Percentiles rank a stretch among this genome's conserved stretches.
Conservation (phyloP, 2,329 filamentous ascomycete genomes). For the Ciborinia camelliae region DNA sequence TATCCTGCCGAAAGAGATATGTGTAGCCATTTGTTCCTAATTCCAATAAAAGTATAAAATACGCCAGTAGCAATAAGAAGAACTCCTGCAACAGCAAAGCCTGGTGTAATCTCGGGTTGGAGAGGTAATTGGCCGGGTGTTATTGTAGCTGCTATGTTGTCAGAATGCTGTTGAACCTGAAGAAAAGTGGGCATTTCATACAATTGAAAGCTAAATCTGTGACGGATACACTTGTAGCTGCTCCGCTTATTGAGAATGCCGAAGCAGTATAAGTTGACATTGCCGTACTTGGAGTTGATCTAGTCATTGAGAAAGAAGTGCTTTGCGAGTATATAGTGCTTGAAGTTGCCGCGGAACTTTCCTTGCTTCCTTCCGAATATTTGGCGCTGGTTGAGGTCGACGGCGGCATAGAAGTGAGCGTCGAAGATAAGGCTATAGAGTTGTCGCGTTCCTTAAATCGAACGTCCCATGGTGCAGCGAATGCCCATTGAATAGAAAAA, state of each 20-base stretch:
- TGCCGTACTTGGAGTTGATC: slow-evolving; percentile 5
- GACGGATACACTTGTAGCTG: slow-evolving; percentile 1
- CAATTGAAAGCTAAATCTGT: slow-evolving; percentile 9
- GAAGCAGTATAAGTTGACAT: slow-evolving; percentile 1
- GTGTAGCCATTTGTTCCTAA: slow-evolving; percentile 76
- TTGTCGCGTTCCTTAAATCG: slow-evolving; percentile 30
- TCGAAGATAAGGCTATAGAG: slow-evolving; percentile 29
- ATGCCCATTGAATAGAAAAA: slow-evolving; percentile 28
- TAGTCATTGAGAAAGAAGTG: not conserved
- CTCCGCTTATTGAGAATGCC: not conserved
- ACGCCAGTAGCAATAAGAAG: slow-evolving; percentile 72
- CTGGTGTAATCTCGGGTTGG: slow-evolving; percentile 72
- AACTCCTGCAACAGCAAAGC: slow-evolving; percentile 72
- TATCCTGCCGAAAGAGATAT: slow-evolving; percentile 78
- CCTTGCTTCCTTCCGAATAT: not conserved
- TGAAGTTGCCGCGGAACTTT: not conserved
- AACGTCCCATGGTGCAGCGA: slow-evolving; percentile 26
- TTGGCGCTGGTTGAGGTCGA: slow-evolving; percentile 13
- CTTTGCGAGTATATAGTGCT: not conserved
- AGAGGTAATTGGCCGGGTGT: slow-evolving; percentile 61
- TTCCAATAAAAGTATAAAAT: slow-evolving; percentile 71
- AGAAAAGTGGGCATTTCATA: slow-evolving; percentile 1
- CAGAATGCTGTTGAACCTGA: slow-evolving; percentile 3
- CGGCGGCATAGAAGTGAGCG: slow-evolving; percentile 20
- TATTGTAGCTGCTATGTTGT: slow-evolving; percentile 28